Conservation (phyloP, 441 rosid genomes). For the Pelargonium myrrhifolium region DNA sequence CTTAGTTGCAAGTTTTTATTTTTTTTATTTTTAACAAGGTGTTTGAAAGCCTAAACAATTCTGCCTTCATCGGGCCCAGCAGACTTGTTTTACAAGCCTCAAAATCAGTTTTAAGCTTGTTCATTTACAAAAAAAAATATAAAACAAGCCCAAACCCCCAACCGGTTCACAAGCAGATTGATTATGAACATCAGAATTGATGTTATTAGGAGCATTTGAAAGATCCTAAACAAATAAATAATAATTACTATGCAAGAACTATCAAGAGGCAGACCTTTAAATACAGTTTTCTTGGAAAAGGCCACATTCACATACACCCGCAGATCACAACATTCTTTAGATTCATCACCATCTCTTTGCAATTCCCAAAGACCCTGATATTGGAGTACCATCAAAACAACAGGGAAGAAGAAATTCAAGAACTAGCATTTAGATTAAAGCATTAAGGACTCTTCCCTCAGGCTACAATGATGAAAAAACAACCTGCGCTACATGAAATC, state of each 20-base stretch:
- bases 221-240: background rate
- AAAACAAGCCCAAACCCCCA: background rate
- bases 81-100: background rate
- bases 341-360: conserved; percentile 41
- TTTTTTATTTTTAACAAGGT: no score
- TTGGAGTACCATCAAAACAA: conserved; percentile 1
- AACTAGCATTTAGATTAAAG: no score
- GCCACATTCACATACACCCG: conserved; percentile 67
- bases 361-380: conserved; percentile 79
- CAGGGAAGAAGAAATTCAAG: no score
- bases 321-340: conserved; percentile 62
- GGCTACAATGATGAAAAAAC: no score
- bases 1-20: background rate
- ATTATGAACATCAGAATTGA: background rate
- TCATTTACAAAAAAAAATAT: background rate
- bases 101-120: background rate
- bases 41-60: background rate
- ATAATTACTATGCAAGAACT: background rate
- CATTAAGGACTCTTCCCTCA: no score
- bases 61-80: background rate
- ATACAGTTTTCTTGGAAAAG: conserved; percentile 74
- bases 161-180: background rate
- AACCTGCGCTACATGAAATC: no score
- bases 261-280: conserved; percentile 60
- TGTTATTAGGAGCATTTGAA: background rate